These are phyloP conservation scores for Colletotrichum trifolii DNA, from an alignment of 2,329 filamentous ascomycete genomes.

Conservation along the genomic window DNA sequence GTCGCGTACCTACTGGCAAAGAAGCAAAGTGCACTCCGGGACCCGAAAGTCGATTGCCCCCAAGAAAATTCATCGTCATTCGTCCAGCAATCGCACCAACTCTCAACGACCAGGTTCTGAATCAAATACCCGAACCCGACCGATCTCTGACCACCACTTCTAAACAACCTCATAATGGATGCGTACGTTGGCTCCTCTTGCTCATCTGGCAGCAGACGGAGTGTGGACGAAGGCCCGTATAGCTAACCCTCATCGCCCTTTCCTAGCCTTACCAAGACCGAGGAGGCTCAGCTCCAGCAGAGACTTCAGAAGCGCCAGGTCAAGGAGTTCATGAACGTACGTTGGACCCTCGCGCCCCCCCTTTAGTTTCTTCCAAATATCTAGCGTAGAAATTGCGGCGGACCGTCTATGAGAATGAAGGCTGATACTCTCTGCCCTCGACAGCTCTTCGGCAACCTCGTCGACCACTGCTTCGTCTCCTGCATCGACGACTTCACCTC, in stretches of 20 bases:
- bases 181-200: conserved; percentile 31
- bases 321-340: conserved; percentile 97
- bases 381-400: no score
- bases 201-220: no score
- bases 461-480: conserved; percentile 93
- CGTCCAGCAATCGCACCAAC: conserved; percentile 21
- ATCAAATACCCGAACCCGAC: background rate
- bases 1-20: conserved; percentile 11
- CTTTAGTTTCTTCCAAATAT: no score
- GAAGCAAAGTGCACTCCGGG: conserved; percentile 11
- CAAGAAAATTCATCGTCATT: conserved; percentile 39
- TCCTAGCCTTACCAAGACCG: conserved; percentile 73
- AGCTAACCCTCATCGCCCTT: conserved; percentile 30
- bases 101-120: background rate
- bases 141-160: background rate
- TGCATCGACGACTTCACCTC: conserved; percentile 99
- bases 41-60: conserved; percentile 19
- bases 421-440: background rate
- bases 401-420: no score
- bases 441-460: conserved; percentile 73
- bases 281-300: conserved; percentile 92
- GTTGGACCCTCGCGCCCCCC: conserved; percentile 44
- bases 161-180: conserved; percentile 35
- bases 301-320: conserved; percentile 99
- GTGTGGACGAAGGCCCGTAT: conserved; percentile 16